Conservation (phyloP, 202 grass and related monocot species). For the Thinopyrum obtusiflorum region DNA sequence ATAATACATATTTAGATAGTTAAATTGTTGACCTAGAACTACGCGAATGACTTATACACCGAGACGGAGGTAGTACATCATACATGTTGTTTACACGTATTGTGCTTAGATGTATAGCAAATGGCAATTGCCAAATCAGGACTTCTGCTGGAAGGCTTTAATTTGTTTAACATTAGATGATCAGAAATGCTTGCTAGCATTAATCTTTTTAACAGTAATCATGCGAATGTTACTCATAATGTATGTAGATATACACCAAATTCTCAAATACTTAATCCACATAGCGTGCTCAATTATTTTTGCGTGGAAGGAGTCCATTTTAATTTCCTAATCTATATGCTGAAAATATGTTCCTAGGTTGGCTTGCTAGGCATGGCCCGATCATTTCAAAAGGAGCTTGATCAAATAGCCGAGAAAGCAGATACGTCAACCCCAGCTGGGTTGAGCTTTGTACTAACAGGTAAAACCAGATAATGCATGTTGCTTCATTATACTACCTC, state of each 20-base stretch:
- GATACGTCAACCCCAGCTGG: slow-evolving; percentile 91
- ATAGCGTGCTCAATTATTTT: background rate
- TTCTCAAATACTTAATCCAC: background rate
- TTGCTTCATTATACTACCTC: slow-evolving; percentile 3
- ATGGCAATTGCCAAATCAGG: background rate
- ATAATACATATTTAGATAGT: too few relatives aligned
- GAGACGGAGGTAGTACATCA: too few relatives aligned
- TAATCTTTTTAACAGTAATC: background rate
- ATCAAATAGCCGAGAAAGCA: slow-evolving; percentile 88
- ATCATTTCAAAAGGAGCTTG: slow-evolving; percentile 97
- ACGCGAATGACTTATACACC: too few relatives aligned
- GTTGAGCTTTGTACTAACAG: slow-evolving; percentile 84
- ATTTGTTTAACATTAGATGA: background rate
- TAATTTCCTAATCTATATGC: slow-evolving; percentile 21
- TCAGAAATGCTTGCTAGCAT: background rate
- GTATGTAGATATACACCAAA: background rate
- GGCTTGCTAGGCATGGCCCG: slow-evolving; percentile 91
- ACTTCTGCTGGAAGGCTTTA: background rate
- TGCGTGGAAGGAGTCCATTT: background rate
- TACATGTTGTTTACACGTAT: background rate
- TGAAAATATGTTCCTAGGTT: slow-evolving; percentile 54
- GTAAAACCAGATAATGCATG: slow-evolving; percentile 42
- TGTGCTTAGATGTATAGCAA: background rate
- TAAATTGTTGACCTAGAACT: too few relatives aligned
- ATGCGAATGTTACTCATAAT: background rate